Evolutionary conservation across 148 eudicot species (phyloP).

Genomic region (Rhododendron molle): DNA sequence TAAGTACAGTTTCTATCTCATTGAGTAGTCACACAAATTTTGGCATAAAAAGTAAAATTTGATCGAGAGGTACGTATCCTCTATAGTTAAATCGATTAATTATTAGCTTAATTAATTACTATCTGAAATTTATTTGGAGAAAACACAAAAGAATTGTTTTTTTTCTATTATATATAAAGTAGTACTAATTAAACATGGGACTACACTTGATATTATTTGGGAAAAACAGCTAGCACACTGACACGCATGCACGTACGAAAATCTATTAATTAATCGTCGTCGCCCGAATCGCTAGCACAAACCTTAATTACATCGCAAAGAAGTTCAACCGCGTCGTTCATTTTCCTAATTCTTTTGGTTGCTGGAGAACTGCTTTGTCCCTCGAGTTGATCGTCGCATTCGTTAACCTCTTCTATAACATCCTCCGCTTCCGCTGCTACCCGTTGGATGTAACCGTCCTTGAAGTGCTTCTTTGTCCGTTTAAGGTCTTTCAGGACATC

Average conservation of each 20-base stretch:
- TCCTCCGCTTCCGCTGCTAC: not conserved
- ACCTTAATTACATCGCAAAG: not conserved
- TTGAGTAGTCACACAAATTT: not conserved
- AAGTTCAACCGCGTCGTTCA: not conserved
- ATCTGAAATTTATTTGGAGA: not conserved
- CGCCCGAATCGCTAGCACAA: not conserved
- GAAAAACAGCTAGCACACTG: not conserved
- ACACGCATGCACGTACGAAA: no score
- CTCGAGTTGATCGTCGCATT: not conserved
- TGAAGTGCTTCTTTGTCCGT: not conserved
- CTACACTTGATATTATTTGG: not conserved
- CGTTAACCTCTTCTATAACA: not conserved
- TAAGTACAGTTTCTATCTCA: not conserved
- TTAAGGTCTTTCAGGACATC: not conserved
- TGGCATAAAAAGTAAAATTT: not conserved
- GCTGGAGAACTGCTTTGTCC: no score
- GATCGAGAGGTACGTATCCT: no score
- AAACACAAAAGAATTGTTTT: not conserved
- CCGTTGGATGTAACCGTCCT: not conserved
- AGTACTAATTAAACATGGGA: not conserved
- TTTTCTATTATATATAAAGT: no score
- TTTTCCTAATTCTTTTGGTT: not conserved
- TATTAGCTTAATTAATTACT: no score
- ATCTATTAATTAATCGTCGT: not conserved
- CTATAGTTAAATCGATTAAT: no score